These are phyloP conservation scores for Aaosphaeria arxii DNA, from an alignment of 2,329 filamentous ascomycete species.

Conservation along the genomic window DNA sequence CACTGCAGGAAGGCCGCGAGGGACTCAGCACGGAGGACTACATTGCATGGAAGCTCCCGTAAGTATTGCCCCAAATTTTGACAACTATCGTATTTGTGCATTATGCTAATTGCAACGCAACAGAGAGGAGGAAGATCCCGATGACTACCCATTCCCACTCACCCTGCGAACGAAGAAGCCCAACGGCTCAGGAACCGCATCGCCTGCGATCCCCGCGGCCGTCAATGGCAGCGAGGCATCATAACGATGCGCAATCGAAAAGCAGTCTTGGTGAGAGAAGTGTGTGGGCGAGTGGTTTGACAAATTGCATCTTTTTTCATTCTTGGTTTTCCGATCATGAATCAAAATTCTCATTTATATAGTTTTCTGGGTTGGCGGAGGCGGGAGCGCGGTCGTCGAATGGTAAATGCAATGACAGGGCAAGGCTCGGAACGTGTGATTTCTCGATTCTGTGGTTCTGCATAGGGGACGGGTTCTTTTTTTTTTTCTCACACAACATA, in stretches of 20 bases:
- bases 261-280: not conserved
- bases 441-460: too few relatives aligned
- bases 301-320: not conserved
- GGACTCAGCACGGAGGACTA: conserved; percentile 95
- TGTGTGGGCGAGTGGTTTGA: not conserved
- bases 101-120: conserved; percentile 25
- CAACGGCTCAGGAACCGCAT: conserved; percentile 26
- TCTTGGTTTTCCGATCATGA: not conserved
- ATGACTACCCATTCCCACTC: conserved; percentile 70
- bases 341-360: not conserved
- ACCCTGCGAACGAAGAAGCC: conserved; percentile 55
- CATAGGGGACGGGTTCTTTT: too few relatives aligned
- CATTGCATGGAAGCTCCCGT: conserved; percentile 97
- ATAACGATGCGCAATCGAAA: not conserved
- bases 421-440: too few relatives aligned
- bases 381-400: too few relatives aligned
- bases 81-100: not conserved
- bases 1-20: conserved; percentile 89
- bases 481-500: too few relatives aligned
- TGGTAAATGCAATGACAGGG: too few relatives aligned
- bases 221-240: not conserved
- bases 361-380: not conserved
- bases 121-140: conserved; percentile 91
- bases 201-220: conserved; percentile 33
- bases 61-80: conserved; percentile 51